Evolutionary conservation across 768 basidiomycete species (phyloP).

Genomic region (Flagelloscypha sp.): DNA sequence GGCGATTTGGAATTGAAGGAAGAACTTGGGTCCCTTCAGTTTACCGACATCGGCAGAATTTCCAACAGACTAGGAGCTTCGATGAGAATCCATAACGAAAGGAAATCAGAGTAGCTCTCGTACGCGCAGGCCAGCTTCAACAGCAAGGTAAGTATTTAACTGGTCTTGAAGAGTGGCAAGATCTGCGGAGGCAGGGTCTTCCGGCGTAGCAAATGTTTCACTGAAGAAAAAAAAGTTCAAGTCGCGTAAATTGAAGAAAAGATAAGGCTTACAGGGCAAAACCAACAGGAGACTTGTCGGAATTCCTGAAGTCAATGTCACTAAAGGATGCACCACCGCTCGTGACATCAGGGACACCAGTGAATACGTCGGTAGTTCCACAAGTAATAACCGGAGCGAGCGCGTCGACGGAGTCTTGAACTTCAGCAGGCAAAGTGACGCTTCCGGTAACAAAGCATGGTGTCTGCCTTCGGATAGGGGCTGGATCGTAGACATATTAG

Average conservation of each 20-base stretch:
- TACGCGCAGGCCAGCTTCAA: slow-evolving; percentile 21
- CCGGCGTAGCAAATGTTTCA: slow-evolving; percentile 17
- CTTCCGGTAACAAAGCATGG: slow-evolving; percentile 22
- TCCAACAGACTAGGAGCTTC: not conserved
- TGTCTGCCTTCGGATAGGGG: slow-evolving; percentile 14
- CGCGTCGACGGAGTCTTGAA: slow-evolving; percentile 13
- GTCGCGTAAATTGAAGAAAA: not conserved
- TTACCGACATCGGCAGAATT: slow-evolving; percentile 15
- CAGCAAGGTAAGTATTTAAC: slow-evolving; percentile 19
- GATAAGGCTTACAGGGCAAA: slow-evolving; percentile 15
- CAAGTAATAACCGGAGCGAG: slow-evolving; percentile 16
- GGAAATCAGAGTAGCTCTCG: not conserved
- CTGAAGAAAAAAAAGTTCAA: slow-evolving; percentile 2
- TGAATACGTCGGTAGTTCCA: slow-evolving; percentile 14
- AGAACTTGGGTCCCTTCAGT: slow-evolving; percentile 23
- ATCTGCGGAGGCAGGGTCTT: slow-evolving; percentile 17
- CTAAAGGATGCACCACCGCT: slow-evolving; percentile 18
- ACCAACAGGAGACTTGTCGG: slow-evolving; percentile 17
- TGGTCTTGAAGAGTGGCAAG: slow-evolving; percentile 18
- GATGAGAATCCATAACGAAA: not conserved
- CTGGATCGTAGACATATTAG: too few species aligned
- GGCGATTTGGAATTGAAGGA: slow-evolving; percentile 23
- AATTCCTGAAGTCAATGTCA: slow-evolving; percentile 22
- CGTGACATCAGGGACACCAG: slow-evolving; percentile 19
- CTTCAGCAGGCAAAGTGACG: slow-evolving; percentile 20